Base-by-base conservation (phyloP, 352 stramenopile genomes). In the Globisporangium splendens region DNA sequence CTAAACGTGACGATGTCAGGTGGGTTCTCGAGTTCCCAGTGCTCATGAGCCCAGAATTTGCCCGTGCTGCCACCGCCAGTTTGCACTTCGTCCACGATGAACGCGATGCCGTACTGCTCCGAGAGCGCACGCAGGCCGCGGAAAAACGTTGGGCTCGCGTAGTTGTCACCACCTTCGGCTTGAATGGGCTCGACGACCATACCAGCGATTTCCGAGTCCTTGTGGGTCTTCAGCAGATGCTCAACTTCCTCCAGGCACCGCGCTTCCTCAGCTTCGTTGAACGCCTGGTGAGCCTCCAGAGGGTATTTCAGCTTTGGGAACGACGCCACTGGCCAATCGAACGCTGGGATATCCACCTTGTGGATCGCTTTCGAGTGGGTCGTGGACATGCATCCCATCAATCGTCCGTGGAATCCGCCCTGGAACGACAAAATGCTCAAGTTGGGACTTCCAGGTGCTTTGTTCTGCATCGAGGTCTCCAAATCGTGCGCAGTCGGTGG, bases 11-110 rank as follows among this genome's bases (percentile, higher is more conserved):
- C 85, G 41, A 94, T 51, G 48, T 93, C 85, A 5, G 85, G 85
- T 15, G 85, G 79, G 61, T 89, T 87, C 33, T 81, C 65, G 6
- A 94, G 73, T 20, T 66, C 72, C 85, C 85, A 94, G 63, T 93
- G 79, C 48, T 94, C 82, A 54, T 93, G 79, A 0, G 85, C 85
- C 85, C 85, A 94, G 65, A 94, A 94, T 50, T 86, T 89, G 28
- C 85, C 85, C 13, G 85, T 94, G 62, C 78, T 91, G 5, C 85
- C 85, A 22, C 83, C 83, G 46, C 85, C 85, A 0, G 85, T 94
- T 54, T 94, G 85, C 35, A 94, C 85, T 66, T 94, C 85, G 56
- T 94, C 85, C 47, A 94, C 85, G 48, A 94, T 89, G 61, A 93
- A 94, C 5, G 83, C 83, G 17, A 91, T 77, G 35, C 69, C 74